These are phyloP conservation scores for Schrenkiella parvula DNA, from an alignment of 345 rosid species.

Conservation along the genomic window DNA sequence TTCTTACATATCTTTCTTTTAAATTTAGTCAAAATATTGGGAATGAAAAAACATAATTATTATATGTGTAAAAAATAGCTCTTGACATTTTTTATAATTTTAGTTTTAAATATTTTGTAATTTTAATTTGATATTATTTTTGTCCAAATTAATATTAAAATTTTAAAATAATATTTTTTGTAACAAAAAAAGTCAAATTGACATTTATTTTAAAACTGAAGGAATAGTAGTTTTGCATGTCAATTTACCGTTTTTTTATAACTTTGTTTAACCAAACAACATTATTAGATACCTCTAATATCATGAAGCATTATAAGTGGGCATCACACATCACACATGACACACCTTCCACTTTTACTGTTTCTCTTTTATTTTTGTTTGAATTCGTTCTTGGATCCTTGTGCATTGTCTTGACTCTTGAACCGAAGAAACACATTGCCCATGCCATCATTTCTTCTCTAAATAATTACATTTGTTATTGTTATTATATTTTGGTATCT, in stretches of 20 bases:
- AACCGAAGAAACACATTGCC: slow-evolving; percentile 10
- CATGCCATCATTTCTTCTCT: slow-evolving; percentile 21
- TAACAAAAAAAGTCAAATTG: too few species aligned
- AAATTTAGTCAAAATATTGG: too few species aligned
- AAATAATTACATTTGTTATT: slow-evolving; percentile 2
- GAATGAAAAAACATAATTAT: too few species aligned
- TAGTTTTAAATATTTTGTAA: too few species aligned
- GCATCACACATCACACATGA: slow-evolving; percentile 9
- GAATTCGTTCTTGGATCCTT: slow-evolving; percentile 18
- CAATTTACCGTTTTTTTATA: not conserved
- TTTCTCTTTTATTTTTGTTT: not conserved
- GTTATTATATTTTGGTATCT: not conserved
- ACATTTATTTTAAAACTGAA: too few species aligned
- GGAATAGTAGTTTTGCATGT: not conserved
- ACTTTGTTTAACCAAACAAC: not conserved
- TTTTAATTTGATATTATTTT: too few species aligned
- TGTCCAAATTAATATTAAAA: too few species aligned
- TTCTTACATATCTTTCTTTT: too few species aligned
- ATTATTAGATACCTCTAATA: not conserved
- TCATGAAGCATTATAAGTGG: slow-evolving; percentile 1
- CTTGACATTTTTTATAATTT: too few species aligned
- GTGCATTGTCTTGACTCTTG: slow-evolving; percentile 15
- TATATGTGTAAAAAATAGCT: too few species aligned
- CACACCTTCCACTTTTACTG: slow-evolving; percentile 22
- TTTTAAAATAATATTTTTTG: too few species aligned